These are phyloP conservation scores for Coelastrella sp. DNA, from an alignment of 139 green algal genomes.

Conservation along the genomic window DNA sequence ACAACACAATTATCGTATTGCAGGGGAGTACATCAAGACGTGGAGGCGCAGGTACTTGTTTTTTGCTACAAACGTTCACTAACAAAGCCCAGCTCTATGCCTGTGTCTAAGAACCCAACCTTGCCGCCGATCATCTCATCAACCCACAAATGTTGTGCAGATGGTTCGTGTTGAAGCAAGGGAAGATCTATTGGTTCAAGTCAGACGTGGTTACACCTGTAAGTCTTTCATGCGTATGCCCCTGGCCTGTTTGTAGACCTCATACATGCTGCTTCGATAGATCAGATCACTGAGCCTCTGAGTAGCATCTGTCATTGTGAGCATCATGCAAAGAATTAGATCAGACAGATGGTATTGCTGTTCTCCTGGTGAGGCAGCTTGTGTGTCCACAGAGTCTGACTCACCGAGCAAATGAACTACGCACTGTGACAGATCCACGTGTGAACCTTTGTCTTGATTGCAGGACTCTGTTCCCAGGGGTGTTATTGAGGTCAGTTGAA, in stretches of 20 bases:
- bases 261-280: not conserved
- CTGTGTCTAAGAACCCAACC: no score
- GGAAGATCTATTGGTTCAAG: conserved; percentile 99
- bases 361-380: no score
- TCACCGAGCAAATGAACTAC: no score
- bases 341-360: no score
- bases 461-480: conserved; percentile 89
- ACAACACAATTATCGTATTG: not conserved
- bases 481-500: conserved; percentile 86
- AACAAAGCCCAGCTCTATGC: no score
- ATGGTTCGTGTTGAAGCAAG: conserved; percentile 99
- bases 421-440: no score
- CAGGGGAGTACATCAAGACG: conserved; percentile 97
- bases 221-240: conserved; percentile 9
- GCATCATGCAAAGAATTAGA: no score
- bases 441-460: not conserved
- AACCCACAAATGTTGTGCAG: conserved; percentile 52
- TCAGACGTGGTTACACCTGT: conserved; percentile 86
- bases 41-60: conserved; percentile 90
- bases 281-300: no score
- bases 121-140: not conserved
- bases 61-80: no score
- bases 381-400: no score
- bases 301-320: no score
- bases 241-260: not conserved